Evolutionary conservation across 441 rosid species (phyloP), one percentile per base, ranked within the genome.

Genomic region (Syzygium malaccense): DNA sequence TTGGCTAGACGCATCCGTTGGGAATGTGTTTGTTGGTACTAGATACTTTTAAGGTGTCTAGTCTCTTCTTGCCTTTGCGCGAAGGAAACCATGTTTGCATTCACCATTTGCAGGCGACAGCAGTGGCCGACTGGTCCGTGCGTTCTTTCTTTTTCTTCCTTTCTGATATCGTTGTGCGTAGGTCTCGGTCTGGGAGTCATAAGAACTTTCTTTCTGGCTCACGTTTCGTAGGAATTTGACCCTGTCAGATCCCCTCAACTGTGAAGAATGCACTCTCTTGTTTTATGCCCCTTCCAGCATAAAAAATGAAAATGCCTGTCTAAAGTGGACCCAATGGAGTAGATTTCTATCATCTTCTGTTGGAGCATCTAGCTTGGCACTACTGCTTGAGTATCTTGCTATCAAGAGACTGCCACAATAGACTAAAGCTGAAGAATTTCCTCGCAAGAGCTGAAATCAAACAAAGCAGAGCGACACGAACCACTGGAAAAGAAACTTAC

Each of bases 21-120:
- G 96, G 14, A 93, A 94, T 90, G 95, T 92, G 14, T 91, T 93
- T 80, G 93, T 94, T 89, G 96, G 94, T 94, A 96, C 95, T 6
- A 91, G 95, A 87, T 94, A 95, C 58, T 92, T 93, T 88, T 92
- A 94, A 14, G 75, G 75, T 15, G 41, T 64, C 10, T 4, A 3
- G 71, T 62, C 71, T n/a, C 32, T 8, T 64, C 5, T 64, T 15
- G 75, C 75, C 75, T 30, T 17, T 15, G 37, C 18, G 37, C 23
- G 41, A 30, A 64, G 37, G 71, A 14, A n/a, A 20, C 75, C 75
- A 30, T 64, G 75, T 30, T 30, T 64, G 75, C 75, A 30, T 64
- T 64, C 41, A 18, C 75, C 37, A 30, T 30, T 64, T 7, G 41
- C 3, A 11, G 37, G 11, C 23, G 5, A 64, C 75, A 64, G 75